Percentiles rank a stretch among this genome's conserved stretches.
These are phyloP conservation scores for Xylogone sp. DNA, from an alignment of 2,329 filamentous ascomycete species.

Conservation along the genomic window DNA sequence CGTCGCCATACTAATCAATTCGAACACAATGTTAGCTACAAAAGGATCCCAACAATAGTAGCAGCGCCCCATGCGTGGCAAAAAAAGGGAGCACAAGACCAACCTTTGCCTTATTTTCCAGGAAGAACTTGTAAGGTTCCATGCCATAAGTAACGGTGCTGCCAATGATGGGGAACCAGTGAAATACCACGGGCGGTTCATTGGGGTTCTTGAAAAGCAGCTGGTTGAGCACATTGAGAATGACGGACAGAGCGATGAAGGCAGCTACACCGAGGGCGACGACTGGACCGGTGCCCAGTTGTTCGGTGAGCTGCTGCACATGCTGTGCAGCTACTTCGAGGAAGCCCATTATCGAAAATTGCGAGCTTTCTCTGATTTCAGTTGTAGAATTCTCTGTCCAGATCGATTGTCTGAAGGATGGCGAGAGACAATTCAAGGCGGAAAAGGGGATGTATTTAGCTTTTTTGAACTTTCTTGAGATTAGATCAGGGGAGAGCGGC, in stretches of 20 bases:
- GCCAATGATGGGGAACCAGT: conserved; percentile 79
- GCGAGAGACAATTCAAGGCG: neutral
- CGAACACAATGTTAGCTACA: neutral
- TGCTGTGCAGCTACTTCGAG: conserved; percentile 23
- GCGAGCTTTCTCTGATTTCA: conserved; percentile 3
- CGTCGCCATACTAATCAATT: conserved; percentile 67
- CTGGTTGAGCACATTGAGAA: conserved; percentile 78
- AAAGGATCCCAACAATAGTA: neutral
- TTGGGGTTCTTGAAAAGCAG: conserved; percentile 77
- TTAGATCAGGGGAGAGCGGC: neutral
- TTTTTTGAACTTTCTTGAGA: conserved; percentile 1
- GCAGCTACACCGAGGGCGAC: conserved; percentile 20
- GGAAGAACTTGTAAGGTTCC: conserved; percentile 87
- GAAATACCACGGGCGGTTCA: conserved; percentile 77
- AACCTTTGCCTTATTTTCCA: conserved; percentile 68
- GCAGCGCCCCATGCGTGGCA: too few relatives aligned
- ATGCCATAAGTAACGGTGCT: conserved; percentile 94
- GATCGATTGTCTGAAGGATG: neutral
- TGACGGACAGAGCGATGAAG: conserved; percentile 53
- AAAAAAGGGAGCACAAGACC: conserved; percentile 16
- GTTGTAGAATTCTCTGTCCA: too few relatives aligned
- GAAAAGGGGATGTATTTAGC: conserved; percentile 1
- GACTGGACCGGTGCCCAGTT: conserved; percentile 22
- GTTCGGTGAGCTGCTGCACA: conserved; percentile 22
- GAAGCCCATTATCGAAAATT: conserved; percentile 20